phyloP scores from a whole-genome alignment of 2,329 filamentous ascomycete genomes.

The Dothideomycetidae sp. region DNA sequence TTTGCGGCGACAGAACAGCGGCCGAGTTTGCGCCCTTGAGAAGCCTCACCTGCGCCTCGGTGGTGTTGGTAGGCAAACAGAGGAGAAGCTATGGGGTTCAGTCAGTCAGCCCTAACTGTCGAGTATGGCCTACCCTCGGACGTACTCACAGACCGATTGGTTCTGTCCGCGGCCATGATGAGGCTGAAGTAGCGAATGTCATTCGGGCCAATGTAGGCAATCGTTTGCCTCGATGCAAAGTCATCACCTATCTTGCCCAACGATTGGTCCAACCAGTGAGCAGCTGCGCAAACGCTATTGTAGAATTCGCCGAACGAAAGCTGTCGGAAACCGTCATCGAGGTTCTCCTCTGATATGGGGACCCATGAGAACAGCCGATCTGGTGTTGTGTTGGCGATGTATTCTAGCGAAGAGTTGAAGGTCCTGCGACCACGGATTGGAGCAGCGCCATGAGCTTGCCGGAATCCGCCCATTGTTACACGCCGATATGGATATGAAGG shows the following conservation, averaged over 20 bases:
- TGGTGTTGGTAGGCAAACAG: constrained; percentile 9
- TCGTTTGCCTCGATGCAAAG: background rate
- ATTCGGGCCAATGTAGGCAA: constrained; percentile 13
- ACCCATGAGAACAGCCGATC: background rate
- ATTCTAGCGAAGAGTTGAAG: background rate
- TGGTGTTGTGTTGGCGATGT: background rate
- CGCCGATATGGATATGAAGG: no score
- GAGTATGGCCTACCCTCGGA: no score
- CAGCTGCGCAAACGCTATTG: constrained; percentile 10
- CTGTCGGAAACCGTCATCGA: constrained; percentile 10
- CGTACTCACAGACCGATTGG: constrained; percentile 1
- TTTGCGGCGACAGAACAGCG: constrained; percentile 4
- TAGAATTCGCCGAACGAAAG: constrained; percentile 11
- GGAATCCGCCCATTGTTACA: background rate
- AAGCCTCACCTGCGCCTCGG: constrained; percentile 10
- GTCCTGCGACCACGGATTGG: background rate
- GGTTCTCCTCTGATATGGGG: background rate
- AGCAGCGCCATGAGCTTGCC: background rate
- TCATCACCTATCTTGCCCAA: constrained; percentile 3
- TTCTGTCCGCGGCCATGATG: constrained; percentile 10
- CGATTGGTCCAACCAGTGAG: constrained; percentile 13
- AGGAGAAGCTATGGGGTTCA: constrained; percentile 5
- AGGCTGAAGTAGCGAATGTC: constrained; percentile 12
- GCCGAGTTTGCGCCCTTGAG: constrained; percentile 6
- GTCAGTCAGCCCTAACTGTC: background rate